These are phyloP conservation scores for Quercus berberidifolia DNA, from an alignment of 306 rosid species.

Conservation along the genomic window DNA sequence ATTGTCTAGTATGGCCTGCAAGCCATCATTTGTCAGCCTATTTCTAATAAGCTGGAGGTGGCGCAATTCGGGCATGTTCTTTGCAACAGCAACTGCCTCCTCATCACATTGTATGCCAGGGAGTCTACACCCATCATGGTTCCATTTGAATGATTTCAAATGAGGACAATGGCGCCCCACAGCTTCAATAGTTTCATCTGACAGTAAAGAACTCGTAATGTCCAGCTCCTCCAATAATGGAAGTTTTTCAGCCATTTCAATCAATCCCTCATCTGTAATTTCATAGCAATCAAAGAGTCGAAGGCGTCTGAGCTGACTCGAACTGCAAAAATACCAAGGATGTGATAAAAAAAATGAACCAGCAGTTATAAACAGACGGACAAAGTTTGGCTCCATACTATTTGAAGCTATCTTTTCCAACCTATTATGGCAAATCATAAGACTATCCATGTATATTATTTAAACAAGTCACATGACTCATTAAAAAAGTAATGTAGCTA, in stretches of 20 bases:
- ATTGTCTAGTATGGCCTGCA: not conserved
- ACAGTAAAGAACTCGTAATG: conserved; percentile 25
- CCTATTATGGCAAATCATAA: too few species aligned
- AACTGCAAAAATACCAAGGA: conserved; percentile 23
- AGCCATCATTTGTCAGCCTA: not conserved
- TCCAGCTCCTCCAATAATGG: conserved; percentile 69
- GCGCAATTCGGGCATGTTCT: not conserved
- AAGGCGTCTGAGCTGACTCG: conserved; percentile 36
- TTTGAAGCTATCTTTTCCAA: too few species aligned
- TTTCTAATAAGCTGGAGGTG: not conserved
- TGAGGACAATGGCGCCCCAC: conserved; percentile 51
- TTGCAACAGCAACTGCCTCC: conserved; percentile 34
- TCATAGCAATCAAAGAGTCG: conserved; percentile 35
- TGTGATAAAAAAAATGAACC: not conserved
- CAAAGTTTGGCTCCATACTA: too few species aligned
- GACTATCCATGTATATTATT: too few species aligned
- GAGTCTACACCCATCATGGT: conserved; percentile 4
- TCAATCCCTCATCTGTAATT: conserved; percentile 44
- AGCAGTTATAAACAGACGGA: too few species aligned
- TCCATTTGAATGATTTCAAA: conserved; percentile 42
- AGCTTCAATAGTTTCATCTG: conserved; percentile 29
- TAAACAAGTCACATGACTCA: too few species aligned
- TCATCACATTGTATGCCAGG: conserved; percentile 8
- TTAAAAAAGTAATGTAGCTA: too few species aligned
- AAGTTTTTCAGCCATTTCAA: conserved; percentile 39